phyloP scores from a whole-genome alignment of 352 stramenopile genomes.

The Globisporangium rhizosaccharum region DNA sequence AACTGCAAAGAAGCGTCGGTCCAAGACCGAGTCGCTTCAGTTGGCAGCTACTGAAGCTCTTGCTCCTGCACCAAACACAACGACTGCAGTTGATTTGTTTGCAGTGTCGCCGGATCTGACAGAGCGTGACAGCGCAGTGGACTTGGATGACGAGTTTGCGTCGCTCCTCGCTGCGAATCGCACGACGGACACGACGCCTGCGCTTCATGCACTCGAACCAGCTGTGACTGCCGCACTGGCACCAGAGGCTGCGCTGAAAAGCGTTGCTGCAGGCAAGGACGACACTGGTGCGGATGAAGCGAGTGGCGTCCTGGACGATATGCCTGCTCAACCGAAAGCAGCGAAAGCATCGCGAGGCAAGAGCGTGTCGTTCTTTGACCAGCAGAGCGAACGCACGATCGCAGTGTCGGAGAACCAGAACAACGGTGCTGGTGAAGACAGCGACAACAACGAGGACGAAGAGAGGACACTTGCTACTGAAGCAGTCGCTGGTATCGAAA shows the following conservation, averaged over 20 bases:
- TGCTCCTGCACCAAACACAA: neutral
- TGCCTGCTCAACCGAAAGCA: too few species aligned
- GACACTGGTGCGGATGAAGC: neutral
- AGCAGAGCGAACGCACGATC: neutral
- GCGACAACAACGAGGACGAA: neutral
- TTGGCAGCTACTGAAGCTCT: neutral
- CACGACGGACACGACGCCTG: neutral
- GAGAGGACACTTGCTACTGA: neutral
- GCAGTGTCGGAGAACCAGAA: constrained; percentile 5
- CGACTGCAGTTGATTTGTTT: neutral
- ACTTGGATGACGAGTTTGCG: constrained; percentile 24
- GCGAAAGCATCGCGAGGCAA: neutral
- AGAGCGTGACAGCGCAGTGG: neutral
- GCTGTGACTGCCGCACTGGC: neutral
- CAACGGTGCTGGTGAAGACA: neutral
- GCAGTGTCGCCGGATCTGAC: neutral
- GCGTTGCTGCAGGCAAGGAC: too few species aligned
- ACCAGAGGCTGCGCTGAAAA: too few species aligned
- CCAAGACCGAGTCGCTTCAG: neutral
- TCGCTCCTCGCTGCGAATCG: constrained; percentile 7
- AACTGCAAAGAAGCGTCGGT: neutral
- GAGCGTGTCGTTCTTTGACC: constrained; percentile 8
- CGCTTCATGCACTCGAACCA: neutral
- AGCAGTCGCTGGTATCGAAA: neutral
- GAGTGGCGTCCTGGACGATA: neutral